A percentile compares a stretch with the other conserved stretches of the same genome.
phyloP scores from a whole-genome alignment of 2,329 filamentous ascomycete genomes.

The Nemania sp. region DNA sequence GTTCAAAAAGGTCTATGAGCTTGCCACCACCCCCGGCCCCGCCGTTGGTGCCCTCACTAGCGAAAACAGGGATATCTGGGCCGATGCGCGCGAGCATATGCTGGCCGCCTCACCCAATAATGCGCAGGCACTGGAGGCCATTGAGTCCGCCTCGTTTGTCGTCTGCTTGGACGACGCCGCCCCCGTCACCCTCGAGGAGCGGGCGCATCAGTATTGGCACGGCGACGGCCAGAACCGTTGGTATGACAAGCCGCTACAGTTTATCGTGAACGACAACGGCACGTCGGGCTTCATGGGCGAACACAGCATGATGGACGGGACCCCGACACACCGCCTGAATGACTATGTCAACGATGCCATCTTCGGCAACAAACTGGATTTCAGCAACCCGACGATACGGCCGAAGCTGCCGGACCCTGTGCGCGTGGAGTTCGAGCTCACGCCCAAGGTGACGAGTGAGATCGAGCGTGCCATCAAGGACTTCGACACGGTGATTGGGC shows the following conservation, averaged over 20 bases:
- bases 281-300: slow-evolving; percentile 97
- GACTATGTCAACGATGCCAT: slow-evolving; percentile 92
- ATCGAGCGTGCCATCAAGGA: slow-evolving; percentile 78
- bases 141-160: slow-evolving; percentile 88
- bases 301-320: slow-evolving; percentile 99
- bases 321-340: slow-evolving; percentile 93
- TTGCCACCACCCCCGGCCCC: slow-evolving; percentile 69
- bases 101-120: slow-evolving; percentile 79
- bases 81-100: slow-evolving; percentile 77
- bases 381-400: slow-evolving; percentile 75
- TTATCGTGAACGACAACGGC: slow-evolving; percentile 97
- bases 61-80: slow-evolving; percentile 92
- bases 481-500: slow-evolving; percentile 78
- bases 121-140: slow-evolving; percentile 72
- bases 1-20: slow-evolving; percentile 81
- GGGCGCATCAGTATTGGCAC: slow-evolving; percentile 96
- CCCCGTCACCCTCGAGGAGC: slow-evolving; percentile 92
- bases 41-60: slow-evolving; percentile 84
- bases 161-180: slow-evolving; percentile 91
- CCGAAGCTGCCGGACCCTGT: slow-evolving; percentile 82
- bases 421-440: slow-evolving; percentile 77
- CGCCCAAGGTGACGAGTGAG: slow-evolving; percentile 71
- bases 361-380: slow-evolving; percentile 91
- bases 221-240: slow-evolving; percentile 94
- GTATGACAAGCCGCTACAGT: slow-evolving; percentile 98